phyloP scores from a whole-genome alignment of 1,139 yeast genomes.

The Lodderomyces orthopsilosis region DNA sequence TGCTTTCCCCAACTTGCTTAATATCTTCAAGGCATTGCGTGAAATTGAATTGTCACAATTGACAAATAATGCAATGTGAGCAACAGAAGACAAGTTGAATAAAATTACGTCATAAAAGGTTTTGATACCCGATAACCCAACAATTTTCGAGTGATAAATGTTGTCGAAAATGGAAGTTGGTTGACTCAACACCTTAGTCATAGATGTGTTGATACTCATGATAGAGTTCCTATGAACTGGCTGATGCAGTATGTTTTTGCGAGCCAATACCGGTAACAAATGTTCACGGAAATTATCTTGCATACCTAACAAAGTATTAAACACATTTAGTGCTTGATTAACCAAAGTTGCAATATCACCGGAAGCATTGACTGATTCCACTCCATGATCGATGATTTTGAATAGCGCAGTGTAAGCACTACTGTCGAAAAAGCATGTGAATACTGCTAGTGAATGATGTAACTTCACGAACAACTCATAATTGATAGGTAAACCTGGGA shows the following conservation, averaged over 20 bases:
- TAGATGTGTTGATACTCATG: constrained; percentile 25
- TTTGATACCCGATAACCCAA: constrained; percentile 61
- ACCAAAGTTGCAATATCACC: constrained; percentile 20
- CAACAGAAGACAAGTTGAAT: constrained; percentile 64
- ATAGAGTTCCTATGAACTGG: constrained; percentile 12
- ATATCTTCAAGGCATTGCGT: constrained; percentile 48
- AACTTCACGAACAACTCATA: constrained; percentile 43
- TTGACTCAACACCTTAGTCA: constrained; percentile 26
- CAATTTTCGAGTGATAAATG: constrained; percentile 46
- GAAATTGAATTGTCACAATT: constrained; percentile 59
- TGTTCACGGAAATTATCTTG: constrained; percentile 43
- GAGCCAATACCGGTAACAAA: constrained; percentile 30
- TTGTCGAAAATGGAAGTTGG: constrained; percentile 47
- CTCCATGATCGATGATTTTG: constrained; percentile 49
- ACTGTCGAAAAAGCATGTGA: constrained; percentile 62
- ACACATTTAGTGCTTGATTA: constrained; percentile 34
- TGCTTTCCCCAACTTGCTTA: constrained; percentile 51
- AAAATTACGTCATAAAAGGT: constrained; percentile 71
- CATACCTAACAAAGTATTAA: constrained; percentile 48
- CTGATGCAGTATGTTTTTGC: constrained; percentile 14
- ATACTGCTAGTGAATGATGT: constrained; percentile 67
- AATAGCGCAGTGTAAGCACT: constrained; percentile 57
- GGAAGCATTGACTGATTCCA: constrained; percentile 49
- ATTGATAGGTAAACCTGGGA: constrained; percentile 20
- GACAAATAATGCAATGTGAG: constrained; percentile 68